phyloP scores from a whole-genome alignment of 2,329 filamentous ascomycete genomes.

The Stagonosporopsis vannaccii region DNA sequence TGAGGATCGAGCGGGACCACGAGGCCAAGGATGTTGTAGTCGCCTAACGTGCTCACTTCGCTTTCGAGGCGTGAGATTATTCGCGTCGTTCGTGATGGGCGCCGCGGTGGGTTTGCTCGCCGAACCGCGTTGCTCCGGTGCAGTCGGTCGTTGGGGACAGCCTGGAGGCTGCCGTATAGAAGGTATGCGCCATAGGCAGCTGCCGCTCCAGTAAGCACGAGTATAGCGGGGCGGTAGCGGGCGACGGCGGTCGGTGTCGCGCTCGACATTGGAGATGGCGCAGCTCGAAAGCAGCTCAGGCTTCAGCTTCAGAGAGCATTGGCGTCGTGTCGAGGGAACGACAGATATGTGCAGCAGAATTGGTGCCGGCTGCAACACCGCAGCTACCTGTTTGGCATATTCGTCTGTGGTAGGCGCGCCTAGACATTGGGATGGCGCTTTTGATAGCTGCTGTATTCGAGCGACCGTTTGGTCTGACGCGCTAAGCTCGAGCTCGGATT shows the following conservation, averaged over 20 bases:
- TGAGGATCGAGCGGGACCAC: constrained; percentile 33
- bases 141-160: constrained; percentile 49
- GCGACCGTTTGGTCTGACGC: constrained; percentile 1
- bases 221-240: constrained; percentile 56
- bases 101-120: constrained; percentile 53
- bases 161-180: constrained; percentile 57
- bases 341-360: constrained; percentile 1
- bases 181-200: constrained; percentile 67
- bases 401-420: background rate
- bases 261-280: constrained; percentile 36
- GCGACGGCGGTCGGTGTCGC: constrained; percentile 44
- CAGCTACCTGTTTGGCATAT: constrained; percentile 23
- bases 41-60: constrained; percentile 33
- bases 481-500: constrained; percentile 6
- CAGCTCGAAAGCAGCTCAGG: background rate
- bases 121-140: constrained; percentile 74
- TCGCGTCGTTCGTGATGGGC: constrained; percentile 25
- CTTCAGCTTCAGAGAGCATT: constrained; percentile 1
- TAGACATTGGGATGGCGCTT: background rate
- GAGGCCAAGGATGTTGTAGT: constrained; percentile 36
- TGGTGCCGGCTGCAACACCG: constrained; percentile 20
- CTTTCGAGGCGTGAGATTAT: constrained; percentile 27
- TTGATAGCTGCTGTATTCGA: background rate
- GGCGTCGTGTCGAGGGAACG: background rate
- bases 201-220: constrained; percentile 64